Base-by-base conservation (phyloP, 495 filamentous ascomycete genomes). In the Margaritispora aquatica region DNA sequence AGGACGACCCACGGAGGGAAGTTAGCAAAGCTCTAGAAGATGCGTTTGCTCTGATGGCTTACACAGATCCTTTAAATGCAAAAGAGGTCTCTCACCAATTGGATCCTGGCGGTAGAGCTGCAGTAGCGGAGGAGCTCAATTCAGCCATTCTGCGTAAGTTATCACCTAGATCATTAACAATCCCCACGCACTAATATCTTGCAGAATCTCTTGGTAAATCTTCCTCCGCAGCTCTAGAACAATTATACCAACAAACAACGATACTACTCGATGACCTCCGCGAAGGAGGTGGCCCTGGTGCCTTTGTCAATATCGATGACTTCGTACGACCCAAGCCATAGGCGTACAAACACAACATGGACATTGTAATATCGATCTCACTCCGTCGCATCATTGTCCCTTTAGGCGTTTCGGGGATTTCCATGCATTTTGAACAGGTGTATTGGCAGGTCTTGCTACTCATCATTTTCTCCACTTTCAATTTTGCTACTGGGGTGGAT, bases 111-210 rank as follows among this genome's bases (percentile, higher is more conserved):
- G 90, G 89, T 1, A 76, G 94, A 55, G 84, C 88, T 29, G 80
- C 84, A 50, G 90, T 97, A 50, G 92, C 92, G 20, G 94, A 99
- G 74, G 92, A 96, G 73, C 73, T 99, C 61, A 97, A 97, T 70
- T 88, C 89, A 60, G 94, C 90, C 36, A 96, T 98, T 62, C 72
- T 98, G 54, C 87, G 93, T 97, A 80, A 66, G 81, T 76, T 54
- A 58, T 20, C 1, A 34, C 11, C 27, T 20, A 19, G 20, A 41
- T 36, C 21, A 1, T 20, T 22, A 2, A 9, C 13, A 10, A 21
- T 22, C 27, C 21, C 11, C 13, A 10, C 56, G 70, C 55, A 59
- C 55, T 71, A 49, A 70, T 58, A 27, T 51, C 17, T 22, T 66
- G 26, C 24, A 97, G 94, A 89, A 27, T 93, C 88, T 0, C 78